Conservation (phyloP, 768 basidiomycete species). For the Saitozyma sp. region DNA sequence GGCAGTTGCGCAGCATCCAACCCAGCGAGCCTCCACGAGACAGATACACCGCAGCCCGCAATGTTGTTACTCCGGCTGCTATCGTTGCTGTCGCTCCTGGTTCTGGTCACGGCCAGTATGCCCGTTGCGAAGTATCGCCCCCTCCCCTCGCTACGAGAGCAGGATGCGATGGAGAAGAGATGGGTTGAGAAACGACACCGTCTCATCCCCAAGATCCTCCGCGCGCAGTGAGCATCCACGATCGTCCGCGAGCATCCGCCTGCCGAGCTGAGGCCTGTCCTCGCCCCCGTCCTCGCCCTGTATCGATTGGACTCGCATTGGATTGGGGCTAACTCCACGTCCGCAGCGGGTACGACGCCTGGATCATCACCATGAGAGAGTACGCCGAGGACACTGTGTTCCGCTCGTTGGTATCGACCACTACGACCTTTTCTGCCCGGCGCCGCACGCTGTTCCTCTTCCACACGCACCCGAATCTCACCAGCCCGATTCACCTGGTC, state of each 20-base stretch:
- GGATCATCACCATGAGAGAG: constrained; percentile 56
- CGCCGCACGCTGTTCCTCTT: constrained; percentile 60
- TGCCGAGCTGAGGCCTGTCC: not conserved
- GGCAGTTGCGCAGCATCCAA: no score
- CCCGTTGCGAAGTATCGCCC: constrained; percentile 16
- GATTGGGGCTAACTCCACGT: no score
- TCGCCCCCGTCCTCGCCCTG: constrained; percentile 1
- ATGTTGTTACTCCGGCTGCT: no score
- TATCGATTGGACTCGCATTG: no score
- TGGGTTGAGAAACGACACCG: constrained; percentile 52
- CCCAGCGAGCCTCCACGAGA: no score
- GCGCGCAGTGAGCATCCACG: constrained; percentile 55
- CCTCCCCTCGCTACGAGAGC: constrained; percentile 23
- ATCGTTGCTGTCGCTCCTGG: not conserved
- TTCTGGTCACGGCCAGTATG: constrained; percentile 4
- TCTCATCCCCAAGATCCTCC: constrained; percentile 56
- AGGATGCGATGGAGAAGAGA: constrained; percentile 26
- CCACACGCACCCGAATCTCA: constrained; percentile 56
- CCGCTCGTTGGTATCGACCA: constrained; percentile 58
- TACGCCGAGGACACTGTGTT: constrained; percentile 62
- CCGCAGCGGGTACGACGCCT: constrained; percentile 30
- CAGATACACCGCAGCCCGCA: no score
- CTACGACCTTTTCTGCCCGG: constrained; percentile 59
- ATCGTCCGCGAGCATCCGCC: constrained; percentile 56
- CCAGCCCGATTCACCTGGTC: constrained; percentile 58